Evolutionary conservation across 2,329 filamentous ascomycete species (phyloP), one percentile per base, ranked within the genome.

Genomic region (Akanthomyces muscarius): DNA sequence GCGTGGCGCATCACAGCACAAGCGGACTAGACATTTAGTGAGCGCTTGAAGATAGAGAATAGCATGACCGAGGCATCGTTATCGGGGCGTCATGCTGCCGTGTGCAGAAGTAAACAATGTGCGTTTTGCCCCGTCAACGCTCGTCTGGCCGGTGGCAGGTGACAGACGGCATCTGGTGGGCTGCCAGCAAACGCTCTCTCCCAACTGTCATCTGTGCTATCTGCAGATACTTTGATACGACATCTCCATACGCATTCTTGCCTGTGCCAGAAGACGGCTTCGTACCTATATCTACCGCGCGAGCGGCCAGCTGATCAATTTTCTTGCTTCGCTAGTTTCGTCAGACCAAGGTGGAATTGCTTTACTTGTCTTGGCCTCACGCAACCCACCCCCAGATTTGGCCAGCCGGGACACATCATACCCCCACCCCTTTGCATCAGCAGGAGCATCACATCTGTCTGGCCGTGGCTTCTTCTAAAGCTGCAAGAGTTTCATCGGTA

Each of bases 351-450:
- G 42, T 33, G 28, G 28, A 36, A 36, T 11, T 36, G 33, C 8
- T 21, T 25, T 36, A 3, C 16, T 51, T 47, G 36, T 42, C 47
- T 51, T 45, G 25, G 23, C 38, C 41, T 45, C 51, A 45, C 48
- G 58, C 58, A 48, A 54, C 59, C 59, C 50, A 55, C 30, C 41
- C 45, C 51, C 48, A 13, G 48, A 61, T 38, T 61, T 61, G 28
- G 25, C 50, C 23, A 54, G 38, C 41, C 14, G n/a, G 30, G n/a
- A 21, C 50, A 61, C 59, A 55, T 61, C 59, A 61, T 61, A 45
- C 23, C 51, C 50, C 51, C 59, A 51, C 59, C 41, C 54, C 59
- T 61, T 36, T 61, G 59, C 59, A 61, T 61, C 59, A 61, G 25
- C 58, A 25, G 28, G 5, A 51, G 45, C 56, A 30, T 42, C 56